Conservation (phyloP, 2,329 filamentous ascomycete genomes). For the Falciphora oryzae region DNA sequence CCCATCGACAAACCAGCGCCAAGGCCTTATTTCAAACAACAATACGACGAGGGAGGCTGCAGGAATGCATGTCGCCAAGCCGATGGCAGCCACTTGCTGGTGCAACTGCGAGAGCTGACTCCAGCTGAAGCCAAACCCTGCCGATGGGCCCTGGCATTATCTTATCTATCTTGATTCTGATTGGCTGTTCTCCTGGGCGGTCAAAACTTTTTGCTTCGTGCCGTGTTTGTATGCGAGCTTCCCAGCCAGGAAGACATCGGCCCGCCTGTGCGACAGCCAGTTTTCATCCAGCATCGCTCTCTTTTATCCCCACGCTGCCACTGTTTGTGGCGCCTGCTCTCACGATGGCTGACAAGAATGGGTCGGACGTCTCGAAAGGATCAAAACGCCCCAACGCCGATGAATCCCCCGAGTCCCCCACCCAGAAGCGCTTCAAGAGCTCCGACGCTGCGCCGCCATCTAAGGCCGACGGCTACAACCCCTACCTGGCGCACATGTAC, state of each 20-base stretch:
- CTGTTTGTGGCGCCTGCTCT: background rate
- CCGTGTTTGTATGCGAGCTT: background rate
- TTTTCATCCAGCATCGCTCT: background rate
- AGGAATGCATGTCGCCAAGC: background rate
- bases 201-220: slow-evolving; percentile 11
- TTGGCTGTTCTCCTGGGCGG: slow-evolving; percentile 9
- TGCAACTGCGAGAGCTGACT: background rate
- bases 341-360: slow-evolving; percentile 26
- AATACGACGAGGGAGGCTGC: background rate
- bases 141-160: background rate
- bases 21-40: background rate
- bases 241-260: background rate
- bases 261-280: background rate
- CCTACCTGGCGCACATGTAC: slow-evolving; percentile 89
- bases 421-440: slow-evolving; percentile 25
- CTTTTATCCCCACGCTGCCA: background rate
- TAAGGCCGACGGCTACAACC: slow-evolving; percentile 51
- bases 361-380: slow-evolving; percentile 21
- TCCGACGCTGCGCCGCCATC: background rate
- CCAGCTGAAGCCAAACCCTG: background rate
- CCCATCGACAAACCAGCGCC: no score
- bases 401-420: slow-evolving; percentile 29
- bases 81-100: background rate
- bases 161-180: slow-evolving; percentile 1
- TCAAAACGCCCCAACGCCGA: slow-evolving; percentile 41